These are phyloP conservation scores for Russula virescens DNA, from an alignment of 768 basidiomycete species.

Conservation along the genomic window DNA sequence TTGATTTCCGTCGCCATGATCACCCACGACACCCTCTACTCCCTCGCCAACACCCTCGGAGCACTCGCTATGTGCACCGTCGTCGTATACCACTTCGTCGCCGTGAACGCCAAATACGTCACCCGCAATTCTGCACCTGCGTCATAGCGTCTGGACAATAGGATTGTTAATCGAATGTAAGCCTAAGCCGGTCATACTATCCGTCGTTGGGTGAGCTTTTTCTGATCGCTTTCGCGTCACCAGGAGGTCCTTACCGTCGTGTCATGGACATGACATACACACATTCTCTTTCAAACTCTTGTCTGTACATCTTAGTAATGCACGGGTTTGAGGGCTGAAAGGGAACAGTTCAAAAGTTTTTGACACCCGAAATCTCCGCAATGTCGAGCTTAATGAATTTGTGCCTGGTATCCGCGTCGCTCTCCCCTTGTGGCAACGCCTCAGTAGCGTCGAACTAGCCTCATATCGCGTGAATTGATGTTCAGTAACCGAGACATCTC, in stretches of 20 bases:
- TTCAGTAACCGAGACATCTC: neutral
- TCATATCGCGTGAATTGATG: neutral
- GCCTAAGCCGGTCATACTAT: neutral
- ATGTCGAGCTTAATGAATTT: no score
- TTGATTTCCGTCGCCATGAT: conserved; percentile 49
- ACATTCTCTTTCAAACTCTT: no score
- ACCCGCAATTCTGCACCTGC: conserved; percentile 12
- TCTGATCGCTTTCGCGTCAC: neutral
- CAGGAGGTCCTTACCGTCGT: neutral
- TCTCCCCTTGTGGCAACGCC: neutral
- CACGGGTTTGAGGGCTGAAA: no score
- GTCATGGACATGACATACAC: no score
- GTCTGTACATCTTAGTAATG: no score
- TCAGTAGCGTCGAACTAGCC: neutral
- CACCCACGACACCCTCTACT: conserved; percentile 70
- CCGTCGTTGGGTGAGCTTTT: neutral
- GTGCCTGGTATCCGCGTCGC: conserved; percentile 5
- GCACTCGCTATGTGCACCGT: conserved; percentile 82
- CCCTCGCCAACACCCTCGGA: conserved; percentile 78
- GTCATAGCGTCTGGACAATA: neutral
- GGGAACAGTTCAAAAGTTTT: no score
- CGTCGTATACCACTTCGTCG: conserved; percentile 85
- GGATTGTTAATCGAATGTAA: neutral
- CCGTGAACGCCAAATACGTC: conserved; percentile 65
- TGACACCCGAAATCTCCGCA: no score